Percentiles rank a stretch among this genome's conserved stretches.
phyloP scores from a whole-genome alignment of 345 rosid species.

The Draba incana region DNA sequence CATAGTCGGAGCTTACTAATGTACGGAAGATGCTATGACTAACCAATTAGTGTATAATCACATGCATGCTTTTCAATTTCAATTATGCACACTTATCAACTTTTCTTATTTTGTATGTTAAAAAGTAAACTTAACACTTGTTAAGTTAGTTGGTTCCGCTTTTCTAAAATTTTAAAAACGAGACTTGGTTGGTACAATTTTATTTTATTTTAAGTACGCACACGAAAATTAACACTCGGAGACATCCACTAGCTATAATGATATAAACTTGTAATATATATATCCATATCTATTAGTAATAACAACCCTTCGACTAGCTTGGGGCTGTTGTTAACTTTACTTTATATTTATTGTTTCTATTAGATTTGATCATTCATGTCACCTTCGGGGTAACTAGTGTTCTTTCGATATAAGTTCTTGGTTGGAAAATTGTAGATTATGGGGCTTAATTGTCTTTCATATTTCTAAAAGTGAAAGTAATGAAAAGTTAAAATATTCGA shows the following conservation, averaged over 20 bases:
- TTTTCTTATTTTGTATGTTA: constrained; percentile 26
- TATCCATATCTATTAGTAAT: neutral
- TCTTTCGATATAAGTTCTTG: constrained; percentile 11
- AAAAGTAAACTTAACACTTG: constrained; percentile 23
- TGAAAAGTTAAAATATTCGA: constrained; percentile 22
- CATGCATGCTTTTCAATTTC: constrained; percentile 38
- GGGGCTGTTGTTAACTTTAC: constrained; percentile 21
- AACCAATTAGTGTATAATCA: constrained; percentile 45
- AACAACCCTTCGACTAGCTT: constrained; percentile 31
- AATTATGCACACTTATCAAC: constrained; percentile 28
- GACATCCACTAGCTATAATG: constrained; percentile 36
- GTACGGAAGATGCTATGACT: constrained; percentile 47
- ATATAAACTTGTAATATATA: constrained; percentile 15
- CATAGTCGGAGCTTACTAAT: constrained; percentile 30
- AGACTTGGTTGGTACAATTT: constrained; percentile 27
- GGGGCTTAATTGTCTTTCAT: constrained; percentile 19
- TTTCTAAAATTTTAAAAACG: constrained; percentile 9
- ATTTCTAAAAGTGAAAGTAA: neutral
- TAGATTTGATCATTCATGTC: constrained; percentile 38
- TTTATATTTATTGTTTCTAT: constrained; percentile 25
- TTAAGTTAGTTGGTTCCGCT: constrained; percentile 39
- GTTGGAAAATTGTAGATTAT: constrained; percentile 24
- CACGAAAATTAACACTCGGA: constrained; percentile 20
- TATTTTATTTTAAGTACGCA: constrained; percentile 5
- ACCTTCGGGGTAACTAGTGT: constrained; percentile 28